phyloP scores from a whole-genome alignment of 2,329 filamentous ascomycete species.

The Calcarisporium arbuscula region DNA sequence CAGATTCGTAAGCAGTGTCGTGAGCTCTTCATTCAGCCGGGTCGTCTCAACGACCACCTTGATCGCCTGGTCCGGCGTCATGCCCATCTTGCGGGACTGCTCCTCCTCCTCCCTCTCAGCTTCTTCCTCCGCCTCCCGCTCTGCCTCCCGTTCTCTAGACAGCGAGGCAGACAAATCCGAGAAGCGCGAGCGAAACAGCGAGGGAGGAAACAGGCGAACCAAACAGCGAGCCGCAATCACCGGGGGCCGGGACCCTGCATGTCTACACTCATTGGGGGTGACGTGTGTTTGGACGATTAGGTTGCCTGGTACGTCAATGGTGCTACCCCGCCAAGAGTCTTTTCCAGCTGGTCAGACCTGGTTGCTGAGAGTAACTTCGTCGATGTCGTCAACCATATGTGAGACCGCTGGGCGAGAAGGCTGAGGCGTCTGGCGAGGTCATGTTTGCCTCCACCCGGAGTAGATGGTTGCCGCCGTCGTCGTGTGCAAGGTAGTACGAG shows the following conservation, averaged over 20 bases:
- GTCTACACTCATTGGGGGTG: slow-evolving; percentile 17
- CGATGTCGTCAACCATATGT: slow-evolving; percentile 25
- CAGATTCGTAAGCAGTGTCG: slow-evolving; percentile 43
- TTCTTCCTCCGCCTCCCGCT: too few species aligned
- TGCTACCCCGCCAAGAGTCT: slow-evolving; percentile 12
- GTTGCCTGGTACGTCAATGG: too few species aligned
- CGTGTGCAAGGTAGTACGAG: slow-evolving; percentile 4
- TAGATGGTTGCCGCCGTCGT: slow-evolving; percentile 6
- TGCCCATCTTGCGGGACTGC: slow-evolving; percentile 20
- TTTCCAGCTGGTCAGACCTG: slow-evolving; percentile 34
- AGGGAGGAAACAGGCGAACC: slow-evolving; percentile 28
- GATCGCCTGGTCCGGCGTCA: slow-evolving; percentile 28
- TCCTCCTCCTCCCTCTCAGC: slow-evolving; percentile 19
- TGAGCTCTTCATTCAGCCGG: slow-evolving; percentile 44
- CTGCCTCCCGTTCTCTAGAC: slow-evolving; percentile 20
- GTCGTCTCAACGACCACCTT: slow-evolving; percentile 28
- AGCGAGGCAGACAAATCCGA: slow-evolving; percentile 32
- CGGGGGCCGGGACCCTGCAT: slow-evolving; percentile 17
- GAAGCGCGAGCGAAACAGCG: slow-evolving; percentile 31
- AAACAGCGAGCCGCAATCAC: slow-evolving; percentile 22
- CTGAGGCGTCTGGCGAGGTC: slow-evolving; percentile 37
- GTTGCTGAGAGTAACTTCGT: slow-evolving; percentile 26
- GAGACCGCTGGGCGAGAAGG: slow-evolving; percentile 32
- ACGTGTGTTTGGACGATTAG: too few species aligned
- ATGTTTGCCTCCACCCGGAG: slow-evolving; percentile 28